Evolutionary conservation across 139 green algal genomes (phyloP).

Genomic region (Volvox reticuliferus): DNA sequence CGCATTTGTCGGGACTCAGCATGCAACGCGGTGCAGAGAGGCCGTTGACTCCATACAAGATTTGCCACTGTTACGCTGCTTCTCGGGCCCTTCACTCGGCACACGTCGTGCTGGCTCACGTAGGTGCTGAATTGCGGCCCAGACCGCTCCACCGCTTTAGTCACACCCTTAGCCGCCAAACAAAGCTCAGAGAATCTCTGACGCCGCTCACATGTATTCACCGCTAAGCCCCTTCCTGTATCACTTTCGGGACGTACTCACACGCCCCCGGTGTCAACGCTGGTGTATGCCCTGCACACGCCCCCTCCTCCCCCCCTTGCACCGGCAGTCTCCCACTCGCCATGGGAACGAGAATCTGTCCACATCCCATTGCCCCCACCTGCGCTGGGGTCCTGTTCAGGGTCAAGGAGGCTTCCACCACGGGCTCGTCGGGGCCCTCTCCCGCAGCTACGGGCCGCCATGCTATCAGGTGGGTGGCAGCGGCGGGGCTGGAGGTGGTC

Average conservation of each 20-base stretch:
- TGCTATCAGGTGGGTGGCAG: constrained; percentile 42
- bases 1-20: neutral
- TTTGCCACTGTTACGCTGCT: neutral
- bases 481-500: neutral
- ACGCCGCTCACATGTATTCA: neutral
- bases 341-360: neutral
- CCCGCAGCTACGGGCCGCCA: constrained; percentile 45
- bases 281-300: neutral
- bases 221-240: neutral
- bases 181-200: neutral
- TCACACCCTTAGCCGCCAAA: no score
- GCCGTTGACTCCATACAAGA: neutral
- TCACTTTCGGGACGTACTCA: neutral
- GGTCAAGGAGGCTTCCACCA: neutral
- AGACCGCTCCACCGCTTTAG: no score
- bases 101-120: no score
- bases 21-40: neutral
- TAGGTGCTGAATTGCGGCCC: no score
- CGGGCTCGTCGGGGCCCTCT: constrained; percentile 15
- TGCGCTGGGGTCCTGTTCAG: neutral
- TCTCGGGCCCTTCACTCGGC: neutral
- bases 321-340: neutral
- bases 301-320: neutral
- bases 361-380: neutral
- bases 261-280: neutral